Evolutionary conservation across 176 grass and related monocot species (phyloP), one percentile per base, ranked within the genome.

Genomic region (Triticum dicoccoides): DNA sequence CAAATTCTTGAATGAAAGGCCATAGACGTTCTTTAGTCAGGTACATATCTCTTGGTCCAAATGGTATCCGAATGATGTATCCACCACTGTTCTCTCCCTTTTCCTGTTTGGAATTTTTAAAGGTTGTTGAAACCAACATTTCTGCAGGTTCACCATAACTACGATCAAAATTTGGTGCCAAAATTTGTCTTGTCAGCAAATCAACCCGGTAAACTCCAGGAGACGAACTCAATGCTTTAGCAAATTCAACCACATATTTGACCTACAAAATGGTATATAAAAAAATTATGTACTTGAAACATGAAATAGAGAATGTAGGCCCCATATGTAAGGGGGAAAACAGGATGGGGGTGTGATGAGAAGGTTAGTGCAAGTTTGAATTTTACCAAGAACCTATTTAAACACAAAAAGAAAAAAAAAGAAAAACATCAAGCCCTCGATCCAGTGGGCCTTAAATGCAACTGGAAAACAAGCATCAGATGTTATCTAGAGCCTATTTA

Each of bases 1-100:
- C 92, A 86, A 94, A 94, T 83, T 95, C 93, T 95, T 92, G 93
- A 80, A 92, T 92, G 77, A 92, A 89, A 70, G 93, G 93, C 93
- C 90, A 95, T 3, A 95, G 82, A 49, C 83, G 83, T 86, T 95
- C 93, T 83, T 95, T 95, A 71, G 93, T 79, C 25, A 95, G 86
- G 83, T 95, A 95, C 77, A 88, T 95, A 84, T 95, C 82, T 90
- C 82, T 95, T 83, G 93, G 90, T 72, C 93, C 93, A 90, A 95
- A 95, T 51, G 90, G 93, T 81, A 95, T 88, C 41, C 93, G 88
- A 47, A 92, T 90, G 82, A 95, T 95, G 82, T 95, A 92, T 77
- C 90, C 88, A 76, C 93, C 93, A 86, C 90, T 86, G 62, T 81
- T 95, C 85, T 92, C 93, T 69, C 93, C 93, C 42, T 39, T 95